phyloP scores from a whole-genome alignment of 73 alveolate species.

The Symbiodinium natans region DNA sequence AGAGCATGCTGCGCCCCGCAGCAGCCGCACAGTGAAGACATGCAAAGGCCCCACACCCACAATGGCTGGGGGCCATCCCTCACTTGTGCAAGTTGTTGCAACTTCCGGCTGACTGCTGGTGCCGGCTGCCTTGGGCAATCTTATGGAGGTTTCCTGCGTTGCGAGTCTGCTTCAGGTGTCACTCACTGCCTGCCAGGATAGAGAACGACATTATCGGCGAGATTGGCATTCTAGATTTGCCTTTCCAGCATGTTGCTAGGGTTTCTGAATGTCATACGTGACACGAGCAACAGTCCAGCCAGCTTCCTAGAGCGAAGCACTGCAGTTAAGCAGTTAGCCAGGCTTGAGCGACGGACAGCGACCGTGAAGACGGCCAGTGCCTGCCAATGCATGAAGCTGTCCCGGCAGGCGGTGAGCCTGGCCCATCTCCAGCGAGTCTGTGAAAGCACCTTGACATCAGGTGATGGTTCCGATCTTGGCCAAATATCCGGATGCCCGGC shows the following conservation, averaged over 20 bases:
- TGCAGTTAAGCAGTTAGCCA: too few species aligned
- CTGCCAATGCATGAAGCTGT: conserved; percentile 85
- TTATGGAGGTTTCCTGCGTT: neutral
- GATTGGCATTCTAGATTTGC: conserved; percentile 70
- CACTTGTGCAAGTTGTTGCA: too few species aligned
- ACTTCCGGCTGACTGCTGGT: too few species aligned
- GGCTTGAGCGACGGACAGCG: conserved; percentile 89
- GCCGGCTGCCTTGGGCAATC: too few species aligned
- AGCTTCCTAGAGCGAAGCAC: too few species aligned
- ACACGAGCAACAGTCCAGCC: too few species aligned
- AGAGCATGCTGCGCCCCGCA: too few species aligned
- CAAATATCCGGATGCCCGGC: conserved; percentile 80
- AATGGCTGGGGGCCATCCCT: too few species aligned
- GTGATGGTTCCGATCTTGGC: conserved; percentile 91
- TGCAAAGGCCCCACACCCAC: too few species aligned
- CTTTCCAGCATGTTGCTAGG: neutral
- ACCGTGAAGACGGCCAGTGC: conserved; percentile 88
- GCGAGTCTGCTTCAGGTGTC: too few species aligned
- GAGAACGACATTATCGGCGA: conserved; percentile 69
- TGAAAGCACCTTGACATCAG: neutral
- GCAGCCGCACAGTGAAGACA: too few species aligned
- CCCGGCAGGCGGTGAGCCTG: conserved; percentile 41
- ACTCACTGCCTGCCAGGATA: conserved; percentile 56
- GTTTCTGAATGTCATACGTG: neutral
- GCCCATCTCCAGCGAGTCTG: too few species aligned